Evolutionary conservation across 1,139 yeast genomes (phyloP), one percentile per base, ranked within the genome.

Genomic region (Pichia sp.): DNA sequence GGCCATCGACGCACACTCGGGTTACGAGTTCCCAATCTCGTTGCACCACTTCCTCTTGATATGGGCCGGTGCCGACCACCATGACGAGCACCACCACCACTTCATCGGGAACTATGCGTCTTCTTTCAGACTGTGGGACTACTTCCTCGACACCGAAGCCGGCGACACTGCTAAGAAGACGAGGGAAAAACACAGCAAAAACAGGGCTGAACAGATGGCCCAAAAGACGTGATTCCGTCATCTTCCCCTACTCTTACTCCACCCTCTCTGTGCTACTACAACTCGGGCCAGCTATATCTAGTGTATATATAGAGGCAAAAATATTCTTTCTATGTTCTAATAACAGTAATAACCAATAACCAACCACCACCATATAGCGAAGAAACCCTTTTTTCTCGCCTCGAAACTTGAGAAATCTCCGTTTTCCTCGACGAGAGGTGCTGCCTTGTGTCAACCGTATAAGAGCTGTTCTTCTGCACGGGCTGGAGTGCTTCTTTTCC

Each of bases 21-120:
- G 98, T 55, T 92, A 92, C 73, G 97, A 92, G 67, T 92, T 92
- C 80, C 97, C 98, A 55, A 86, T 95, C 91, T 89, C 97, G 6
- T 79, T 92, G 68, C 92, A 89, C 74, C 89, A 91, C 67, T 84
- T 91, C 73, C 69, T 92, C 57, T 97, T 97, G 41, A 80, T 92
- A 73, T 92, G 98, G 98, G 96, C 98, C 17, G 98, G 98, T 58
- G 97, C 98, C 24, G 97, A 89, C 66, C 98, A 92, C 72, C 98
- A 92, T 69, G 98, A 92, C 70, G 90, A 88, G 69, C 98, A 92
- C 71, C 98, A 92, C 71, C 96, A 89, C 69, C 90, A 85, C 73
- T 92, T 92, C 73, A 85, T 83, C 63, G 97, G 97, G 56, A 90
- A 91, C 73, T 92, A 90, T 71, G 95, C 97, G 30, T 86, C 95